Evolutionary conservation across 331 rosid species (phyloP), one percentile per base, ranked within the genome.

Genomic region (Pyracantha coccinea): DNA sequence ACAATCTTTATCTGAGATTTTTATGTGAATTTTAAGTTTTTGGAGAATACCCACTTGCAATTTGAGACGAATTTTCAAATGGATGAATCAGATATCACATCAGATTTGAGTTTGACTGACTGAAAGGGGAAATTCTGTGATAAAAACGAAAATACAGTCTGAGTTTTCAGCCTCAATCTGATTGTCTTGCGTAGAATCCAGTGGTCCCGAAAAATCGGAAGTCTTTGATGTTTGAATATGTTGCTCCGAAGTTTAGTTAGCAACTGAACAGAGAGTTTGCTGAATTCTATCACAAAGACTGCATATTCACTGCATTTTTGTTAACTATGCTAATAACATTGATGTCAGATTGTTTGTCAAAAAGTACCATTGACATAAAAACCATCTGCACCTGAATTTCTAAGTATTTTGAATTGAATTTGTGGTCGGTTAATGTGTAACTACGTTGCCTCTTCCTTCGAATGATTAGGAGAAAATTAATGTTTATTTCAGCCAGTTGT

Each of bases 51-150:
- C 67, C 65, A 75, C n/a, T 59, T 78, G 12, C 20, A 5, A 41
- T 47, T 66, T 31, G 6, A 35, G 72, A 25, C 33, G 31, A 52
- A 44, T 28, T 74, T 78, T 72, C 4, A 23, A 9, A 29, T 72
- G 3, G 63, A 29, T 31, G 44, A 59, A 60, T 74, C 31, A 47
- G 73, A 72, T 55, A 59, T 77, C 77, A 19, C 62, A 59, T 50
- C 47, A 47, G 29, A 72, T 61, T 72, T 86, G 74, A 57, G 44
- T 62, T 72, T 66, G 41, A 66, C 69, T 12, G 71, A 23, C 27
- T 60, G 23, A 61, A 25, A 12, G 77, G 58, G 69, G 23, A 61
- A 61, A 6, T 60, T 15, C 24, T 10, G 10, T 32, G 41, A 29
- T 6, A 6, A 60, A 6, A 58, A 21, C 13, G 2, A 71, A 41